phyloP scores from a whole-genome alignment of 495 filamentous ascomycete genomes.

The Aspergillus biplanus region DNA sequence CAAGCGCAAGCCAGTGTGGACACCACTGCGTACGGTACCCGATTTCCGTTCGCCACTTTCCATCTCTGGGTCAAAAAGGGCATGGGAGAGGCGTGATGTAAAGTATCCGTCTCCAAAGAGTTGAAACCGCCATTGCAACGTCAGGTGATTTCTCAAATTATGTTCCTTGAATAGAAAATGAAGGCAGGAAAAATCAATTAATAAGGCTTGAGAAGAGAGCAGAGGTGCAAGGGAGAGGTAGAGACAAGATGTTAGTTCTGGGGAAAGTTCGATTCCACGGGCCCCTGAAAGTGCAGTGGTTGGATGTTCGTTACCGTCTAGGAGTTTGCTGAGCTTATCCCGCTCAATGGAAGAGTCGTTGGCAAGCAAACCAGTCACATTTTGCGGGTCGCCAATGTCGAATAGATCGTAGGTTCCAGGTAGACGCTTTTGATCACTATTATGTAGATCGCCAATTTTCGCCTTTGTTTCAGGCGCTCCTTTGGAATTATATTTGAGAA shows the following conservation, averaged over 20 bases:
- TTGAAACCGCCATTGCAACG: conserved; percentile 77
- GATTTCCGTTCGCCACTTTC: conserved; percentile 73
- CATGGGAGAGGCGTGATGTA: conserved; percentile 73
- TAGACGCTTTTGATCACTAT: conserved; percentile 17
- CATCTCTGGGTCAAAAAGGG: conserved; percentile 86
- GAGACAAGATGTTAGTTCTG: conserved; percentile 72
- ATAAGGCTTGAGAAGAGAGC: conserved; percentile 69
- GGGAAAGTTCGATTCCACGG: conserved; percentile 52
- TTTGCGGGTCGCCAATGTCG: conserved; percentile 40
- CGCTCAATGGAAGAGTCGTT: conserved; percentile 30
- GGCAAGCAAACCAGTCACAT: conserved; percentile 31
- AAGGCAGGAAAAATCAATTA: conserved; percentile 78
- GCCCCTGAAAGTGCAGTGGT: conserved; percentile 13
- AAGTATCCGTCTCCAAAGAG: conserved; percentile 86
- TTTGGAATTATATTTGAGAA: conserved; percentile 41
- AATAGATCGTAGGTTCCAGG: conserved; percentile 40
- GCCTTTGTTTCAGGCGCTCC: conserved; percentile 10
- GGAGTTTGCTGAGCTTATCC: conserved; percentile 34
- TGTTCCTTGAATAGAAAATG: conserved; percentile 79
- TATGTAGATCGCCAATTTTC: background rate
- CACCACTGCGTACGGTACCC: conserved; percentile 68
- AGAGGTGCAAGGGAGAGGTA: conserved; percentile 76
- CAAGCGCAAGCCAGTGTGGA: conserved; percentile 78
- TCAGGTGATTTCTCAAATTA: conserved; percentile 72
- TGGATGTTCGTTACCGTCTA: conserved; percentile 25